These are phyloP conservation scores for Phytophthora melonis DNA, from an alignment of 352 stramenopile species.

Conservation along the genomic window DNA sequence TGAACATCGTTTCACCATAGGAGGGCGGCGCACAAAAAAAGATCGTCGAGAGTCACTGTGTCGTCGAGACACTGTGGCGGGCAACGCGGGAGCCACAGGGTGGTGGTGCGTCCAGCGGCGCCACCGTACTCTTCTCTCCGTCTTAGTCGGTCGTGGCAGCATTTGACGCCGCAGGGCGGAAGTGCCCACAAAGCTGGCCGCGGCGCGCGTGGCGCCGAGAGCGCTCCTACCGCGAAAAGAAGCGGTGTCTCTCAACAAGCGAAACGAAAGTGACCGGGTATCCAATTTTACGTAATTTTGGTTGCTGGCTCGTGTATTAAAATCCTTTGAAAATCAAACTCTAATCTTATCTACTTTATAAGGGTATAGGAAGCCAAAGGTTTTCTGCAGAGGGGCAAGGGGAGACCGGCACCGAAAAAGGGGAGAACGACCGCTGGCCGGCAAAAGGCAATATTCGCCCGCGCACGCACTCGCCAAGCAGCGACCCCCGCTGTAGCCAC, in stretches of 20 bases:
- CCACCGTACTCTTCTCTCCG: slow-evolving; percentile 30
- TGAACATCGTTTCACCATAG: slow-evolving; percentile 30
- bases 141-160: slow-evolving; percentile 35
- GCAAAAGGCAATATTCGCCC: slow-evolving; percentile 44
- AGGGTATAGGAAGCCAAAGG: slow-evolving; percentile 4
- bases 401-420: slow-evolving; percentile 14
- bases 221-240: background rate
- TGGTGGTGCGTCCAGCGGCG: slow-evolving; percentile 17
- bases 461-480: slow-evolving; percentile 8
- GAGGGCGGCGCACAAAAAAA: slow-evolving; percentile 4
- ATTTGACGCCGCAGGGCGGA: slow-evolving; percentile 20
- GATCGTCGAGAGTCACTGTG: slow-evolving; percentile 10
- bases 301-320: too few relatives aligned
- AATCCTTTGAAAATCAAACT: background rate
- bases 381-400: slow-evolving; percentile 26
- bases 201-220: background rate
- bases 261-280: slow-evolving; percentile 19
- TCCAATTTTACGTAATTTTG: slow-evolving; percentile 2
- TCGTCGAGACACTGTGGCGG: slow-evolving; percentile 1
- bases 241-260: slow-evolving; percentile 5
- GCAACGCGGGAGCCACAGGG: slow-evolving; percentile 30
- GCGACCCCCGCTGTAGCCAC: background rate
- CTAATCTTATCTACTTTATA: background rate
- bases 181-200: slow-evolving; percentile 11
- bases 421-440: slow-evolving; percentile 27